These are phyloP conservation scores for Trichoderma guizhouense DNA, from an alignment of 2,329 filamentous ascomycete species.

Conservation along the genomic window DNA sequence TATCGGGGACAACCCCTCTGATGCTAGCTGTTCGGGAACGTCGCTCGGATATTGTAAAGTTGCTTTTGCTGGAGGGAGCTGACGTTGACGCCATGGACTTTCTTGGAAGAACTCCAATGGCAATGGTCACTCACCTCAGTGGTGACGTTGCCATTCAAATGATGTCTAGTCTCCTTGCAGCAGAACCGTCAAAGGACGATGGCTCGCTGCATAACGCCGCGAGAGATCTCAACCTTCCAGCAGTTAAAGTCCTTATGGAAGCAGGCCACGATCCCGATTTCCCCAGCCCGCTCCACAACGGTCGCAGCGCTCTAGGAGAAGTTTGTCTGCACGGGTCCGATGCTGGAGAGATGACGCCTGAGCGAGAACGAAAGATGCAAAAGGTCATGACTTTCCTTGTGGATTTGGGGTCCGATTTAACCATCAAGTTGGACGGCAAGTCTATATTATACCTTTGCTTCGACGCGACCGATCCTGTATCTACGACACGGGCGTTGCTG, in stretches of 20 bases:
- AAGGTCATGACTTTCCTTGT: constrained; percentile 56
- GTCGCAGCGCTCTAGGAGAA: constrained; percentile 61
- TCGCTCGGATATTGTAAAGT: constrained; percentile 55
- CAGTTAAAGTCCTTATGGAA: constrained; percentile 55
- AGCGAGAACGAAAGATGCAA: constrained; percentile 53
- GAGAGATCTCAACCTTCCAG: constrained; percentile 54
- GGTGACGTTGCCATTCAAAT: constrained; percentile 52
- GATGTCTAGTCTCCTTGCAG: constrained; percentile 53
- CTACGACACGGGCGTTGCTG: constrained; percentile 55
- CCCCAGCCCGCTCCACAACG: constrained; percentile 59
- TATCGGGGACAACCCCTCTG: constrained; percentile 54
- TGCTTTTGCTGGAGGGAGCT: constrained; percentile 55
- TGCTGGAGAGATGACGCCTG: constrained; percentile 41
- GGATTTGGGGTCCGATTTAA: constrained; percentile 54
- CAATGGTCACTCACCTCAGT: constrained; percentile 55
- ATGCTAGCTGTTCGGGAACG: constrained; percentile 56
- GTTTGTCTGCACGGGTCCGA: constrained; percentile 56
- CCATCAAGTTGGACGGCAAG: constrained; percentile 54
- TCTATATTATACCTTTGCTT: constrained; percentile 59
- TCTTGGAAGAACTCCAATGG: constrained; percentile 56
- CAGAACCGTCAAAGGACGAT: constrained; percentile 58
- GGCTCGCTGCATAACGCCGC: constrained; percentile 65
- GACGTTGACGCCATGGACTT: constrained; percentile 58
- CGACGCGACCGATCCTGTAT: constrained; percentile 52
- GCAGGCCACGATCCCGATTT: constrained; percentile 63